A percentile compares a stretch with the other conserved stretches of the same genome.
These are phyloP conservation scores for Diplocarpon mali DNA, from an alignment of 2,329 filamentous ascomycete species.

Conservation along the genomic window DNA sequence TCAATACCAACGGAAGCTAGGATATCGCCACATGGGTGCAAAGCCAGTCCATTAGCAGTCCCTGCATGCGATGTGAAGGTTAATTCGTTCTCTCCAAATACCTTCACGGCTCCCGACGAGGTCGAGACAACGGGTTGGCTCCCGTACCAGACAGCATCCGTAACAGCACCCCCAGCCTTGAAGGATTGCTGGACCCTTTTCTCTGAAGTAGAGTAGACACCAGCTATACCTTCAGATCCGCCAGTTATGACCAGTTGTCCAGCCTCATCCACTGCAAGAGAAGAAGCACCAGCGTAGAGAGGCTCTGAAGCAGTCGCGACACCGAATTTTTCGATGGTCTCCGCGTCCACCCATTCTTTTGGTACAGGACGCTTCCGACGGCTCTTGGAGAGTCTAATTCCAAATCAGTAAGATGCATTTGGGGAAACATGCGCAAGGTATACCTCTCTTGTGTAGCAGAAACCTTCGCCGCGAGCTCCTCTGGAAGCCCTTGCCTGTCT, in stretches of 20 bases:
- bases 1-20: constrained; percentile 81
- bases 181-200: constrained; percentile 49
- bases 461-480: constrained; percentile 59
- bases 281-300: constrained; percentile 46
- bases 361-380: constrained; percentile 84
- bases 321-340: constrained; percentile 54
- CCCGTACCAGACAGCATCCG: constrained; percentile 41
- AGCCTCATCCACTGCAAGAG: constrained; percentile 45
- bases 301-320: constrained; percentile 41
- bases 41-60: constrained; percentile 61
- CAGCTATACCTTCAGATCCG: constrained; percentile 50
- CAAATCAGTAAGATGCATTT: constrained; percentile 9
- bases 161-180: constrained; percentile 38
- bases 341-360: constrained; percentile 69
- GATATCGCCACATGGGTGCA: constrained; percentile 75
- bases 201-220: constrained; percentile 68
- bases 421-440: constrained; percentile 27
- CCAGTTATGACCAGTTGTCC: constrained; percentile 53
- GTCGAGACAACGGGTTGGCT: constrained; percentile 24
- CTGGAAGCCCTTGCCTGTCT: constrained; percentile 67
- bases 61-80: constrained; percentile 76
- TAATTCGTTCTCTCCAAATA: constrained; percentile 58
- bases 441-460: constrained; percentile 74
- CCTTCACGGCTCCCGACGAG: constrained; percentile 52
- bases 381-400: constrained; percentile 63